A percentile compares a stretch with the other conserved stretches of the same genome.
These are phyloP conservation scores for Xerocomus amazonicus DNA, from an alignment of 1,284 basidiomycete species.

Conservation along the genomic window DNA sequence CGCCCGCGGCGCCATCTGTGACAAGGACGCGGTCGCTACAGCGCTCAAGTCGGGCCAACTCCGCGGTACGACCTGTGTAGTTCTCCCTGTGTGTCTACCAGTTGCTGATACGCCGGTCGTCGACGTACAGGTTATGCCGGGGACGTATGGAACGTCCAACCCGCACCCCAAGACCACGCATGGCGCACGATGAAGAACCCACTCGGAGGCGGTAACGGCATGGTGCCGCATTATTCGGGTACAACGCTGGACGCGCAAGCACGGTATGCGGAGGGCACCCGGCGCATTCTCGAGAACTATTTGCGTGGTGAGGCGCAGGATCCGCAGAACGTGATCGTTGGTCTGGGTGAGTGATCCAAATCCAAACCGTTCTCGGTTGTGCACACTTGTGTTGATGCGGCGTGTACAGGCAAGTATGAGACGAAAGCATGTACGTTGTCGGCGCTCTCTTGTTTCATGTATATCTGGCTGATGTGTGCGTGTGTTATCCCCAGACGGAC, in stretches of 20 bases:
- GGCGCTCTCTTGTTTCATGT: too few relatives aligned
- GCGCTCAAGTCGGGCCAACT: conserved; percentile 79
- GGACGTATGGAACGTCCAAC: conserved; percentile 77
- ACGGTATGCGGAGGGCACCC: conserved; percentile 81
- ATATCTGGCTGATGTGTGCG: too few relatives aligned
- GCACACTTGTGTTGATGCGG: background rate
- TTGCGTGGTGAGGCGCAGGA: conserved; percentile 66
- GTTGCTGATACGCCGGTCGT: background rate
- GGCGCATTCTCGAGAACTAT: conserved; percentile 79
- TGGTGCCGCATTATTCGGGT: conserved; percentile 82
- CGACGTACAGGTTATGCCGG: conserved; percentile 49
- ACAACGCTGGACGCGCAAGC: conserved; percentile 89
- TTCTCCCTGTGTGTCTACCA: conserved; percentile 53
- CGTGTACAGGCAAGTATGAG: conserved; percentile 47
- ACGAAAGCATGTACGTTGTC: conserved; percentile 56
- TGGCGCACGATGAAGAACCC: conserved; percentile 84
- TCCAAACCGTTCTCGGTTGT: background rate
- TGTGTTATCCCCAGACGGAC: too few relatives aligned
- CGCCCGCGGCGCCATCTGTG: conserved; percentile 88
- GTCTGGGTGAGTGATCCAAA: conserved; percentile 36
- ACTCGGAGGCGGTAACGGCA: conserved; percentile 75
- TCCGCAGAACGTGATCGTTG: conserved; percentile 79
- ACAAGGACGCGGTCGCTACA: conserved; percentile 76
- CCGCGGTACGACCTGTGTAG: conserved; percentile 36
- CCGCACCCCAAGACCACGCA: conserved; percentile 79